These are phyloP conservation scores for Talaromyces pinophilus DNA, from an alignment of 2,329 filamentous ascomycete genomes.

Conservation along the genomic window DNA sequence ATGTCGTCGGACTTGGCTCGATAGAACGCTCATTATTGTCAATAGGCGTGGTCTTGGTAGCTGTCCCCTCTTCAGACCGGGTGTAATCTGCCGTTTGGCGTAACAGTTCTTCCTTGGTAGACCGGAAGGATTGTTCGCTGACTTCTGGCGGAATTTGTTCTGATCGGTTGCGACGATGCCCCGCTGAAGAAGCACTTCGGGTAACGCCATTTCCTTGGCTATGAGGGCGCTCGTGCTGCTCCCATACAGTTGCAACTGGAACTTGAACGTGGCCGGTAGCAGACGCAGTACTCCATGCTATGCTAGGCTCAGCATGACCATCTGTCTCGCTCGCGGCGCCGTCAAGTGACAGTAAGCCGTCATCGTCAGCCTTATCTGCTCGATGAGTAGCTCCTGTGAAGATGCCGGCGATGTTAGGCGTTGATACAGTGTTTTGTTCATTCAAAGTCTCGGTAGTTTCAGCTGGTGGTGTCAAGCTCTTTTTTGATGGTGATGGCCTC, in stretches of 20 bases:
- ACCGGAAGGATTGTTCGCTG: conserved; percentile 38
- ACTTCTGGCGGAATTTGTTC: conserved; percentile 37
- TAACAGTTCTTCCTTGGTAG: conserved; percentile 38
- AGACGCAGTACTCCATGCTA: conserved; percentile 48
- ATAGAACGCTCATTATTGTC: conserved; percentile 3
- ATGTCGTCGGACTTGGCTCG: conserved; percentile 15
- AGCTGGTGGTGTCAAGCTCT: background rate
- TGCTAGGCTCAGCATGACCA: conserved; percentile 44
- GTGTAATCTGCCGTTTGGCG: conserved; percentile 30
- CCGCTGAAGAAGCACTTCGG: conserved; percentile 17
- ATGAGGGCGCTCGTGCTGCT: conserved; percentile 26
- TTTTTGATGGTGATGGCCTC: conserved; percentile 34
- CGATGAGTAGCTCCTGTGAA: conserved; percentile 43
- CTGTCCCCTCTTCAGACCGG: conserved; percentile 31
- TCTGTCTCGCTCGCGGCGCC: conserved; percentile 38
- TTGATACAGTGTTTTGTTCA: conserved; percentile 32
- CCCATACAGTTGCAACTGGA: conserved; percentile 38
- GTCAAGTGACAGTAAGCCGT: conserved; percentile 39
- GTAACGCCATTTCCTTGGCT: conserved; percentile 16
- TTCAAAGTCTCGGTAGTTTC: conserved; percentile 1
- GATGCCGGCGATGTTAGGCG: conserved; percentile 40
- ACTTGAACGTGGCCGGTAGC: conserved; percentile 47
- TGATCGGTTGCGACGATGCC: conserved; percentile 41
- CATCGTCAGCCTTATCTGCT: conserved; percentile 35
- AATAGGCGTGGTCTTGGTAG: conserved; percentile 21